These are phyloP conservation scores for Physcia stellaris DNA, from an alignment of 495 filamentous ascomycete species.

Conservation along the genomic window DNA sequence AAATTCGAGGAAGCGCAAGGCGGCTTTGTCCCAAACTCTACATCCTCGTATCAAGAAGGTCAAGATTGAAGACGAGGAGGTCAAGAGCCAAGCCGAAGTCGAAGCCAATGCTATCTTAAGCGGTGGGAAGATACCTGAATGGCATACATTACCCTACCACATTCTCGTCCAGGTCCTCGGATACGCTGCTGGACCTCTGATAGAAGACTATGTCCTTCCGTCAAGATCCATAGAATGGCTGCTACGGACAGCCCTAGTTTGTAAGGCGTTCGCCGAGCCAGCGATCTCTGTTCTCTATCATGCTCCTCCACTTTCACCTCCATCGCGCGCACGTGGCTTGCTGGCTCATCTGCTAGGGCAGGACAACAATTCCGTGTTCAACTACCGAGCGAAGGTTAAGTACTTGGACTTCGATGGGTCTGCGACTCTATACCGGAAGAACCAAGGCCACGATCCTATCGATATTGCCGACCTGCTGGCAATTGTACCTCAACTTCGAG, in stretches of 20 bases:
- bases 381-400: constrained; percentile 55
- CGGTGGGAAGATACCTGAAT: constrained; percentile 44
- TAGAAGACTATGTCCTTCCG: constrained; percentile 25
- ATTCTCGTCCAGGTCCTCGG: constrained; percentile 56
- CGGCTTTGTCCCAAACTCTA: no score
- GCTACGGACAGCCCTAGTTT: constrained; percentile 42
- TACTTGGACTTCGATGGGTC: constrained; percentile 54
- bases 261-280: constrained; percentile 55
- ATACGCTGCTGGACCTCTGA: constrained; percentile 48
- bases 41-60: no score
- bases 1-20: no score
- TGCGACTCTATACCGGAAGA: constrained; percentile 27
- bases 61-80: no score
- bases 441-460: constrained; percentile 32
- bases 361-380: constrained; percentile 27
- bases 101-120: no score
- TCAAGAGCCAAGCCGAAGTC: no score
- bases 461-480: constrained; percentile 29
- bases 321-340: constrained; percentile 34
- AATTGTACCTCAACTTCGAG: constrained; percentile 28
- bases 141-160: constrained; percentile 59
- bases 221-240: constrained; percentile 44
- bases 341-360: constrained; percentile 32
- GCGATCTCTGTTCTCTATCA: constrained; percentile 62
- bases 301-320: constrained; percentile 46